A percentile compares a stretch with the other conserved stretches of the same genome.
Evolutionary conservation across 2,329 filamentous ascomycete genomes (phyloP).

Genomic region (Cryphonectria nitschkei): DNA sequence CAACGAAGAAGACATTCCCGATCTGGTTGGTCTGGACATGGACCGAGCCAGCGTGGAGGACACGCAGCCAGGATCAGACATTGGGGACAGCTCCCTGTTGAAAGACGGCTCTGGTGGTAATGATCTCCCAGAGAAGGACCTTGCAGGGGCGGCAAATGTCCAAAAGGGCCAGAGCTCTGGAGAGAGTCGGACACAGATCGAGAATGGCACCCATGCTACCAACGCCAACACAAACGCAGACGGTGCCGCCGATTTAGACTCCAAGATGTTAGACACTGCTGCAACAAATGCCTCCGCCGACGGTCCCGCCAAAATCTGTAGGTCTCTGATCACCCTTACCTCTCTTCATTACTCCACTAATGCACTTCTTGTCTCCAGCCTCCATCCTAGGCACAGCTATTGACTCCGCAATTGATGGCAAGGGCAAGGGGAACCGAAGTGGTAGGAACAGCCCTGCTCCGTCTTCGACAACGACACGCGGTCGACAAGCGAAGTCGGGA

Average conservation of each 20-base stretch:
- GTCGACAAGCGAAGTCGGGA: conserved; percentile 72
- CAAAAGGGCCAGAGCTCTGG: conserved; percentile 4
- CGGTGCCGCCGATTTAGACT: conserved; percentile 22
- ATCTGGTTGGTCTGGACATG: conserved; percentile 16
- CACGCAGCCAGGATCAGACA: conserved; percentile 22
- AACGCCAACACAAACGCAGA: conserved; percentile 18
- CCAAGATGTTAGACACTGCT: conserved; percentile 24
- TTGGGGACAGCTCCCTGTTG: conserved; percentile 13
- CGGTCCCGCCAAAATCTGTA: conserved; percentile 36
- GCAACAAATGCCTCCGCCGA: conserved; percentile 31
- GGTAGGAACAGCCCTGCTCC: conserved; percentile 71
- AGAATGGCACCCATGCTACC: conserved; percentile 17
- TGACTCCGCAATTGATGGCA: conserved; percentile 16
- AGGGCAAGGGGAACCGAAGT: conserved; percentile 51
- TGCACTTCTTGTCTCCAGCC: conserved; percentile 24
- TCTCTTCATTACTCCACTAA: conserved; percentile 15
- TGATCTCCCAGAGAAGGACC: background rate
- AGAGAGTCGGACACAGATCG: conserved; percentile 15
- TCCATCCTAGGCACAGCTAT: conserved; percentile 26
- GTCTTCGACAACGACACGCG: conserved; percentile 67
- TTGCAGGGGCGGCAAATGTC: background rate
- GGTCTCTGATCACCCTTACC: conserved; percentile 13
- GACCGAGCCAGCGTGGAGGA: conserved; percentile 25
- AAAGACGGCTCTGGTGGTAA: conserved; percentile 3
- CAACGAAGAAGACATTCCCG: conserved; percentile 11